A percentile compares a stretch with the other conserved stretches of the same genome.
phyloP scores from a whole-genome alignment of 148 eudicot genomes.

The Mesembryanthemum crystallinum region DNA sequence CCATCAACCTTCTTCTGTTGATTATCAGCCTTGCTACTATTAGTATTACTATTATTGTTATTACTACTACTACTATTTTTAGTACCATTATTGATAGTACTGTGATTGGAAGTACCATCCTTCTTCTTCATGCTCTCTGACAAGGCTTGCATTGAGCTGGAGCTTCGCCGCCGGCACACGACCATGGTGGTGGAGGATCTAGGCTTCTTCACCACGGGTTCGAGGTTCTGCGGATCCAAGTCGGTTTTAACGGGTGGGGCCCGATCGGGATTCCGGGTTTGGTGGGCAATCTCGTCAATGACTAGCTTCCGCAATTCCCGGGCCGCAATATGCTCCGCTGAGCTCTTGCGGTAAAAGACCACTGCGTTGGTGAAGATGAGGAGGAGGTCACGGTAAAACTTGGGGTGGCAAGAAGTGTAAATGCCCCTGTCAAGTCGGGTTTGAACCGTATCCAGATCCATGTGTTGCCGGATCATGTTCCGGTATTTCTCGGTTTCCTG shows the following conservation, averaged over 20 bases:
- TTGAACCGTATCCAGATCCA: slow-evolving; percentile 46
- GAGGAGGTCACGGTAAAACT: slow-evolving; percentile 51
- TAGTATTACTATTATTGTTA: slow-evolving; percentile 9
- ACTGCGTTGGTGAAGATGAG: slow-evolving; percentile 51
- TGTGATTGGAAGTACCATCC: slow-evolving; percentile 2
- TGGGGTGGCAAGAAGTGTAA: slow-evolving; percentile 33
- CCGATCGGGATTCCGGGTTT: slow-evolving; percentile 11
- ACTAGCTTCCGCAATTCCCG: slow-evolving; percentile 39
- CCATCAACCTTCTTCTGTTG: slow-evolving; percentile 16
- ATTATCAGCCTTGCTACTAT: slow-evolving; percentile 7
- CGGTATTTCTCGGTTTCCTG: slow-evolving; percentile 49
- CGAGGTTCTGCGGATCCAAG: slow-evolving; percentile 23
- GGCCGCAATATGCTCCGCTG: slow-evolving; percentile 39
- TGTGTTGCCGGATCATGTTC: slow-evolving; percentile 40
- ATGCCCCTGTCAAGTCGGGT: slow-evolving; percentile 38
- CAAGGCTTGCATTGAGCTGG: slow-evolving; percentile 19
- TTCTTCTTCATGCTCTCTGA: slow-evolving; percentile 23
- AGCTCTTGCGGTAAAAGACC: slow-evolving; percentile 42
- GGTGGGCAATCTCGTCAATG: slow-evolving; percentile 24
- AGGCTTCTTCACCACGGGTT: slow-evolving; percentile 29
- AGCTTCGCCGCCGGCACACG: slow-evolving; percentile 34
- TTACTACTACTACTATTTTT: not conserved
- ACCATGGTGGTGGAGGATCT: slow-evolving; percentile 39
- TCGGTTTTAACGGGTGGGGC: slow-evolving; percentile 21
- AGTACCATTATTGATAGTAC: not conserved